These are phyloP conservation scores for Irpex rosettiformis DNA, from an alignment of 1,284 basidiomycete genomes.

Conservation along the genomic window DNA sequence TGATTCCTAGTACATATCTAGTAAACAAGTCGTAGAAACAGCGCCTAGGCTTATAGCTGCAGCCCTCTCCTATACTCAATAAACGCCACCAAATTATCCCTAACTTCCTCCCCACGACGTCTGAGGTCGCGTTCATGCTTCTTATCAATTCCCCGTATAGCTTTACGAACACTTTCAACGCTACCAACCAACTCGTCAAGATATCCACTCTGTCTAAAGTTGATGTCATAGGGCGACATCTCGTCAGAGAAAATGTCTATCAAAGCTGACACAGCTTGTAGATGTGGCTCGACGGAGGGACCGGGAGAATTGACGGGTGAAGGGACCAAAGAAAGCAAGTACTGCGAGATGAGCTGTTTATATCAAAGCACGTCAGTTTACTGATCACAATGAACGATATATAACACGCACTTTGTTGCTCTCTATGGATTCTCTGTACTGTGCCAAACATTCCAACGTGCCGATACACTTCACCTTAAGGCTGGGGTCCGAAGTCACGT, in stretches of 20 bases:
- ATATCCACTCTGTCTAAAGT: constrained; percentile 58
- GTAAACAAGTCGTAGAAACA: neutral
- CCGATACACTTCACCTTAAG: constrained; percentile 79
- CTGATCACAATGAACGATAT: neutral
- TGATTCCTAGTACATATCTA: neutral
- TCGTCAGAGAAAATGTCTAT: constrained; percentile 98
- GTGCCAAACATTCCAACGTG: constrained; percentile 77
- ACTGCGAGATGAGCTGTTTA: constrained; percentile 60
- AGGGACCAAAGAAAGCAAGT: constrained; percentile 59
- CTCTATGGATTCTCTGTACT: constrained; percentile 58
- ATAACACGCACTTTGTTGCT: constrained; percentile 53
- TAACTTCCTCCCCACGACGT: constrained; percentile 67
- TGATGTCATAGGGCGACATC: constrained; percentile 73
- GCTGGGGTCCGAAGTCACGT: constrained; percentile 47
- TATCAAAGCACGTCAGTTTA: neutral
- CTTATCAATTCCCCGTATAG: constrained; percentile 41
- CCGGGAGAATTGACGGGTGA: constrained; percentile 33
- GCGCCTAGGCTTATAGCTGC: constrained; percentile 31
- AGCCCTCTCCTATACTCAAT: constrained; percentile 77
- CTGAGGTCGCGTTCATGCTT: constrained; percentile 39
- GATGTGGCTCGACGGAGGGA: constrained; percentile 63
- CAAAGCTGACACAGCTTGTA: constrained; percentile 82
- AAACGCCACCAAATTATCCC: constrained; percentile 87
- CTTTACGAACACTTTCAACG: constrained; percentile 41
- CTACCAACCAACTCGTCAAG: constrained; percentile 38